A percentile compares a stretch with the other conserved stretches of the same genome.
phyloP scores from a whole-genome alignment of 805 yeast genomes.

The Candida gorgasii region DNA sequence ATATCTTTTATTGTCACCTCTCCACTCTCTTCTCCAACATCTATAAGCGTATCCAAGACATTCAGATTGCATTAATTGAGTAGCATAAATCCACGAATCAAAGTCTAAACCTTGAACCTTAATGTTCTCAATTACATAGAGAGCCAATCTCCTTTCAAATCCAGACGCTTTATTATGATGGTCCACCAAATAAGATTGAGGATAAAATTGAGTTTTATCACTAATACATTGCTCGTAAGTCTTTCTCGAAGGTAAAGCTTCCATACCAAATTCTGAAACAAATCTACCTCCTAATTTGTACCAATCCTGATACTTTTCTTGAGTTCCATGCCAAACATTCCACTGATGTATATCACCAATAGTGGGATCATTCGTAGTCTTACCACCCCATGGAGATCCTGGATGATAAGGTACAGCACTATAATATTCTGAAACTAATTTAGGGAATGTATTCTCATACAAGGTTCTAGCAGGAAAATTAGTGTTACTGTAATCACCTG shows the following conservation, averaged over 20 bases:
- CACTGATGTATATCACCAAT: constrained; percentile 55
- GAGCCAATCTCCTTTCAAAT: constrained; percentile 44
- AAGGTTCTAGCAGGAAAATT: constrained; percentile 45
- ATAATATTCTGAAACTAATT: constrained; percentile 23
- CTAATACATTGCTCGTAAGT: constrained; percentile 40
- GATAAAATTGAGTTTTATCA: constrained; percentile 38
- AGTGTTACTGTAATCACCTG: constrained; percentile 31
- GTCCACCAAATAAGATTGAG: constrained; percentile 46
- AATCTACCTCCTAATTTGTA: constrained; percentile 47
- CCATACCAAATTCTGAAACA: constrained; percentile 57
- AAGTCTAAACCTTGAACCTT: constrained; percentile 34
- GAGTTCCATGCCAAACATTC: constrained; percentile 57
- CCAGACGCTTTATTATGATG: constrained; percentile 50
- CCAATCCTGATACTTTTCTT: constrained; percentile 51
- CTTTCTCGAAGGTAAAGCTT: constrained; percentile 40
- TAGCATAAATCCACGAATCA: constrained; percentile 31
- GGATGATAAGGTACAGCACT: constrained; percentile 40
- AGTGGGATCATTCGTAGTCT: constrained; percentile 24
- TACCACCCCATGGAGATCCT: constrained; percentile 53
- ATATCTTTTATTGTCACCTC: constrained; percentile 26
- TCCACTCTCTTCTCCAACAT: constrained; percentile 51
- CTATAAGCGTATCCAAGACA: constrained; percentile 48
- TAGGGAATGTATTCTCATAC: constrained; percentile 43
- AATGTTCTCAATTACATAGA: constrained; percentile 48
- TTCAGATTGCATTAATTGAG: constrained; percentile 54